Evolutionary conservation across 148 eudicot genomes (phyloP).

Genomic region (Nepenthes gracilis): DNA sequence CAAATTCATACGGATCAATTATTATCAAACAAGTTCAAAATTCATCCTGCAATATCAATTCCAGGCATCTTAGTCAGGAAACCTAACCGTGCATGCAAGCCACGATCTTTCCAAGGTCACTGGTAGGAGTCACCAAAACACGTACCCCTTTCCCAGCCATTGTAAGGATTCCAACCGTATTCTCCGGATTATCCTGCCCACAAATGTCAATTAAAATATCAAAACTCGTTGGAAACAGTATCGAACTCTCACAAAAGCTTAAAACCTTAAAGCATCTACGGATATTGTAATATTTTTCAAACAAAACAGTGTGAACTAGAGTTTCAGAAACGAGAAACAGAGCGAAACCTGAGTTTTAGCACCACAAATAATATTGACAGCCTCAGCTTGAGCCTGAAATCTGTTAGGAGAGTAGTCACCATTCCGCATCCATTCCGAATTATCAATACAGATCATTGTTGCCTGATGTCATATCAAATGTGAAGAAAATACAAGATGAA

Average conservation of each 20-base stretch:
- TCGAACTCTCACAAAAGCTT: too few relatives aligned
- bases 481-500: too few relatives aligned
- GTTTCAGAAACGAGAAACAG: slow-evolving; percentile 3
- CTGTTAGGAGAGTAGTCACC: slow-evolving; percentile 81
- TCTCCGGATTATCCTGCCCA: slow-evolving; percentile 90
- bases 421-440: slow-evolving; percentile 97
- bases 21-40: not conserved
- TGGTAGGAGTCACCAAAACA: slow-evolving; percentile 92
- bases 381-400: slow-evolving; percentile 89
- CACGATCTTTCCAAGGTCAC: slow-evolving; percentile 90
- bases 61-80: not conserved
- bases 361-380: slow-evolving; percentile 91
- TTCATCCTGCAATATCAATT: not conserved
- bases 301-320: slow-evolving; percentile 1
- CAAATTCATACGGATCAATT: not conserved
- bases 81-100: slow-evolving; percentile 95
- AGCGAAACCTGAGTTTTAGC: slow-evolving; percentile 79
- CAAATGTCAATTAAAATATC: not conserved
- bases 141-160: slow-evolving; percentile 99
- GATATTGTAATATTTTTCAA: too few relatives aligned
- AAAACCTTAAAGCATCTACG: too few relatives aligned
- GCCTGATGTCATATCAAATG: slow-evolving; percentile 30
- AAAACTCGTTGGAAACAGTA: not conserved
- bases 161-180: slow-evolving; percentile 87
- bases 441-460: slow-evolving; percentile 92